Evolutionary conservation across 2,329 filamentous ascomycete genomes (phyloP).

Genomic region (Graphiopsis chlorocephala): DNA sequence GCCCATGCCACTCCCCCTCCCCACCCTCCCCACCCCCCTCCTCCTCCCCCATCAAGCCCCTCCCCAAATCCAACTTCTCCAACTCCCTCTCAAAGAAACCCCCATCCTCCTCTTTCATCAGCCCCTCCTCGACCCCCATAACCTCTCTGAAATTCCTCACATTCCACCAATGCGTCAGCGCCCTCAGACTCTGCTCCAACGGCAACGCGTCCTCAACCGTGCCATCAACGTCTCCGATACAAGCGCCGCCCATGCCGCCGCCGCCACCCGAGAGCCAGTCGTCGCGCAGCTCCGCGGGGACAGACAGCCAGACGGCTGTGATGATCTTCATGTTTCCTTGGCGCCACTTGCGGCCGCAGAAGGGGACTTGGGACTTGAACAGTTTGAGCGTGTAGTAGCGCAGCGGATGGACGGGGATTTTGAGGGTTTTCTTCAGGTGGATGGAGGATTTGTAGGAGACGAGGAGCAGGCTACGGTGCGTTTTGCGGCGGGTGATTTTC

Average conservation of each 20-base stretch:
- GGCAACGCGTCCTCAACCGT: conserved; percentile 92
- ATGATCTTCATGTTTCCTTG: conserved; percentile 99
- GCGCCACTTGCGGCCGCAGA: conserved; percentile 96
- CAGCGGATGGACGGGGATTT: conserved; percentile 82
- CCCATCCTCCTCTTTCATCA: conserved; percentile 43
- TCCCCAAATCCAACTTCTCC: conserved; percentile 46
- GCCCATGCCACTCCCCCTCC: conserved; percentile 22
- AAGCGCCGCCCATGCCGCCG: conserved; percentile 37
- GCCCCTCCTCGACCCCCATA: conserved; percentile 53
- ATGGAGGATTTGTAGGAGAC: conserved; percentile 94
- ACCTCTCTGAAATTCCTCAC: conserved; percentile 75
- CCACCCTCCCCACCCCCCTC: background rate
- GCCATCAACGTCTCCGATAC: conserved; percentile 70
- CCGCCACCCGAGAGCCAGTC: conserved; percentile 85
- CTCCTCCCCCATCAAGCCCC: conserved; percentile 13
- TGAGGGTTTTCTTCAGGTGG: conserved; percentile 86
- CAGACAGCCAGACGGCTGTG: conserved; percentile 92
- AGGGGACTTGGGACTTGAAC: conserved; percentile 98
- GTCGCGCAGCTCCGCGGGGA: conserved; percentile 85
- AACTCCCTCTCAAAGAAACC: conserved; percentile 51
- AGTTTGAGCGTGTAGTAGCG: conserved; percentile 94
- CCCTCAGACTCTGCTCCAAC: conserved; percentile 83
- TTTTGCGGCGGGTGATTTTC: conserved; percentile 94
- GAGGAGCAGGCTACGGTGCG: conserved; percentile 87
- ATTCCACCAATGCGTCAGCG: conserved; percentile 93